Evolutionary conservation across 345 rosid genomes (phyloP).

Genomic region (Durio zibethinus): DNA sequence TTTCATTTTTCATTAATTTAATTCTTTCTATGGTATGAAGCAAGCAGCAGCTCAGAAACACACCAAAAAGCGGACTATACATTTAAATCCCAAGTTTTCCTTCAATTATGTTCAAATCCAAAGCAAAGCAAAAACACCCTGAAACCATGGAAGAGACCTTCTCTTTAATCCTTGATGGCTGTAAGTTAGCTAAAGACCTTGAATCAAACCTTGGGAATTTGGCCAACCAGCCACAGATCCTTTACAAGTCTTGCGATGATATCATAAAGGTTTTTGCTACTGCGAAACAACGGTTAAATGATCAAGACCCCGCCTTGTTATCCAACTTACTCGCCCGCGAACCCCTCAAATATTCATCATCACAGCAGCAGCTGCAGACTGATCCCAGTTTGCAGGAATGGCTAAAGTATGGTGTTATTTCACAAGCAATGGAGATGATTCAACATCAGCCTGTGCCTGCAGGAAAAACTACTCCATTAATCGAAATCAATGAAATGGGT

Average conservation of each 20-base stretch:
- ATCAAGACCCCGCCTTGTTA: not conserved
- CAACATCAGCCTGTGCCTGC: not conserved
- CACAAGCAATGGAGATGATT: conserved; percentile 4
- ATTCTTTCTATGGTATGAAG: not conserved
- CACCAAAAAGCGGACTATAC: not conserved
- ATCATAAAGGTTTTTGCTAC: not conserved
- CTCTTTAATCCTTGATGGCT: conserved; percentile 3
- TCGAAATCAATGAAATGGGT: not conserved
- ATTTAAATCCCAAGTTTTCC: not conserved
- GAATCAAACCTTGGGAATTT: conserved; percentile 8
- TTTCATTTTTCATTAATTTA: not conserved
- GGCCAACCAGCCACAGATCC: not conserved
- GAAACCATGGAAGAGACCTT: not conserved
- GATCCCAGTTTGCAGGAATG: conserved; percentile 5
- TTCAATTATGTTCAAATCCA: not conserved
- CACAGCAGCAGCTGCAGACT: not conserved
- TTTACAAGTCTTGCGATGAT: conserved; percentile 9
- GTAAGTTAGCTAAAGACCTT: conserved; percentile 3
- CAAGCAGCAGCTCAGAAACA: not conserved
- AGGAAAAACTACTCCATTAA: not conserved
- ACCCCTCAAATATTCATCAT: not conserved
- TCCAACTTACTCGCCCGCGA: not conserved
- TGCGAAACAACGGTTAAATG: not conserved
- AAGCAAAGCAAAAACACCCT: not conserved
- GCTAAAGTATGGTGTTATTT: not conserved